Conservation (phyloP, 179 eudicot species). For the Silene noctiflora region DNA sequence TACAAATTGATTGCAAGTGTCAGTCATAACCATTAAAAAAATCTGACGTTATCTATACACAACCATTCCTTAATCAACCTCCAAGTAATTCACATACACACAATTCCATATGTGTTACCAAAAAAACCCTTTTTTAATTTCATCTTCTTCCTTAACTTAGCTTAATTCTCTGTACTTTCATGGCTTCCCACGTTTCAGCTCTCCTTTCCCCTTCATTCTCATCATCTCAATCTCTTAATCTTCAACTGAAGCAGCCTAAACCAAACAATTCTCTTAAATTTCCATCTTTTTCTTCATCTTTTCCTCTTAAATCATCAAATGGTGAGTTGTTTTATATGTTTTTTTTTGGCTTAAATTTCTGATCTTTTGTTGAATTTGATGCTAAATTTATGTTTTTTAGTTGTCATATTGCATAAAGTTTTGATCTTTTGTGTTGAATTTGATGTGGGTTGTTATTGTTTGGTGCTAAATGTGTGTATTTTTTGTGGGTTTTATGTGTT, state of each 20-base stretch:
- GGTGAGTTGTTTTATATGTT: constrained; percentile 20
- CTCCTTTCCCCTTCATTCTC: constrained; percentile 30
- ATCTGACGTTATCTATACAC: background rate
- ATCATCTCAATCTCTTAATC: constrained; percentile 14
- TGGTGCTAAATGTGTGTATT: background rate
- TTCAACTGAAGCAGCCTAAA: constrained; percentile 4
- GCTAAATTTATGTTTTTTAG: too few relatives aligned
- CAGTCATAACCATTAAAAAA: constrained; percentile 12
- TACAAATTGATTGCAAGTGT: too few relatives aligned
- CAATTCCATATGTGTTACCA: constrained; percentile 9
- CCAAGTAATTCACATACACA: background rate
- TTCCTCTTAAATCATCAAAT: constrained; percentile 21
- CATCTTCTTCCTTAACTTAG: background rate
- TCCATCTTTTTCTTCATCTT: constrained; percentile 12
- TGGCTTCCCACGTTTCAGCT: constrained; percentile 49
- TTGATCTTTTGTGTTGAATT: background rate
- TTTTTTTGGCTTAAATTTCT: background rate
- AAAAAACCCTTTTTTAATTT: background rate
- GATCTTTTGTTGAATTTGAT: background rate
- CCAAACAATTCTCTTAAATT: constrained; percentile 14
- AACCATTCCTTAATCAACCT: background rate
- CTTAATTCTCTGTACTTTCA: constrained; percentile 10
- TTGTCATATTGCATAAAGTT: background rate
- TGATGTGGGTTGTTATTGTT: background rate
- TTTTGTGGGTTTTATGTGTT: constrained; percentile 8